A percentile compares a stretch with the other conserved stretches of the same genome.
Conservation (phyloP, 768 basidiomycete genomes). For the Mrakia hoshinonis region DNA sequence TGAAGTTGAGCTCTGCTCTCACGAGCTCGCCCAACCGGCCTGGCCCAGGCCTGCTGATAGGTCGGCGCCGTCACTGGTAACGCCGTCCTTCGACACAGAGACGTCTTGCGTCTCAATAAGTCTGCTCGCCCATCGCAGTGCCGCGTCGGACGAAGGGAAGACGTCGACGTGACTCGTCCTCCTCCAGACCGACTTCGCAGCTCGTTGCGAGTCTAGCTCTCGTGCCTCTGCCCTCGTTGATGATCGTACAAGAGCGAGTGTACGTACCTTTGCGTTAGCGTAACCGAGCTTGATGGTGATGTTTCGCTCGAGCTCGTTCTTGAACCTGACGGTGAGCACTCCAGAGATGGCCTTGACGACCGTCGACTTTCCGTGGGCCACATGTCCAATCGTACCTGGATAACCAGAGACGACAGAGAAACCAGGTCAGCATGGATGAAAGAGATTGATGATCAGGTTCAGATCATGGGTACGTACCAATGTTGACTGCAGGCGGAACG, state of each 20-base stretch:
- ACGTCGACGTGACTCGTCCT: no score
- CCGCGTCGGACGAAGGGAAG: no score
- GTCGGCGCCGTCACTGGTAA: no score
- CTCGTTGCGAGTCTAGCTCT: no score
- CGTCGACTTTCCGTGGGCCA: constrained; percentile 93
- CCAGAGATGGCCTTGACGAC: constrained; percentile 99
- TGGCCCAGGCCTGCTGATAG: no score
- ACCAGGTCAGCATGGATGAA: not conserved
- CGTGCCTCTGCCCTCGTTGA: no score
- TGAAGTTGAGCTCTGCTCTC: no score
- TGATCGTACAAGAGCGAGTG: not conserved
- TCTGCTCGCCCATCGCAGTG: no score
- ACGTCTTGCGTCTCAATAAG: no score
- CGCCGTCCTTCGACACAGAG: no score
- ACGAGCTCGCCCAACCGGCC: no score
- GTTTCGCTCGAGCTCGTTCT: constrained; percentile 97
- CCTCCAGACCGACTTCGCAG: no score
- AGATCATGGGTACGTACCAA: constrained; percentile 9
- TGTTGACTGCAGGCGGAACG: constrained; percentile 21
- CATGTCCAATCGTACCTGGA: constrained; percentile 93
- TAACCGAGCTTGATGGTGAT: constrained; percentile 99
- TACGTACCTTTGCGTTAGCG: constrained; percentile 88
- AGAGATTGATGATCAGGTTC: not conserved
- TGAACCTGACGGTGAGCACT: constrained; percentile 95
- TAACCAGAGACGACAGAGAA: not conserved